Base-by-base conservation (phyloP, 2,329 filamentous ascomycete species). In the Pyricularia grisea region DNA sequence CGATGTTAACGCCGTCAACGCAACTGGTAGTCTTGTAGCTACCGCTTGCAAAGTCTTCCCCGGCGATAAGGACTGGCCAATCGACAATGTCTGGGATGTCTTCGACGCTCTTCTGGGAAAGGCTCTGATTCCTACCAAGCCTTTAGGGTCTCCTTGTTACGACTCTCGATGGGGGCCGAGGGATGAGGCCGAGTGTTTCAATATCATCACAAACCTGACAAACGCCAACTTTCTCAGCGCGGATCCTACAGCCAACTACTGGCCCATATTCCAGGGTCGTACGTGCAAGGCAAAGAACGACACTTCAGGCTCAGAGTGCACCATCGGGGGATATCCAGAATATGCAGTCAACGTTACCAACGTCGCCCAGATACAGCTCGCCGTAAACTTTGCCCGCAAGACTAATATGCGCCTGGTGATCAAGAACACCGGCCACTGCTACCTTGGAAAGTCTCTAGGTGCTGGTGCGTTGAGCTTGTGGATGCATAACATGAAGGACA, bases 31-130 rank as follows among this genome's bases (percentile, higher is more conserved):
- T 20, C 36, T 7, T 50, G 36, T 14, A 50, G 5, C 36, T 50
- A 14, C 36, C 17, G 36, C 36, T n/a, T 74, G 74, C 70, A 75
- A 73, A 69, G 70, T 71, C 10, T 70, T 73, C 42, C 86, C 87
- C 0, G 82, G 81, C 20, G 84, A 88, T 69, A n/a, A 71, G 0
- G 82, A 80, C 73, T 90, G 87, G 86, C 87, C 87, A 0, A 75
- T 77, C 0, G 27, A 71, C 0, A 65, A 72, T 1, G 75, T 76
- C 5, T 90, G 87, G 87, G 72, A 77, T 7, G 68, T 73, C 0
- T 81, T 90, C 67, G 88, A 89, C 72, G 68, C 74, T 17, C 82
- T 85, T 0, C 77, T 88, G 2, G 77, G 78, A 27, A 85, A 84
- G 0, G 78, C 77, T 4, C 77, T 89, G 31, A 78, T 89, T 61